Base-by-base conservation (phyloP, 2,329 filamentous ascomycete species). In the Ophiocordyceps camponoti-floridani region DNA sequence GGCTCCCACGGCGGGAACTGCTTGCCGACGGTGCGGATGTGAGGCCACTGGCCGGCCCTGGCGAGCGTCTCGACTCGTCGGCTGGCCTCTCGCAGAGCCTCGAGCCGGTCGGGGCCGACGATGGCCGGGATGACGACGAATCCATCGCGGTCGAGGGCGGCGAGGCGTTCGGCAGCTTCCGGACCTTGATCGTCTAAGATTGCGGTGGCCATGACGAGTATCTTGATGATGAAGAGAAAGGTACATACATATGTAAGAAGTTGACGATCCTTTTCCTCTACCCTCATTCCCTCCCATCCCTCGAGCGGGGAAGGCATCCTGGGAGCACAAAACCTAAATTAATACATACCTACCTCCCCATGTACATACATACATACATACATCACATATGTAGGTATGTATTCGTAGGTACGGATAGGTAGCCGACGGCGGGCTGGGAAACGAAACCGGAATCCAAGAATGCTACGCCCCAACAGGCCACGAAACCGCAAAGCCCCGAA, bases 1-100 rank as follows among this genome's bases (percentile, higher is more conserved):
- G 67, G 68, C 4, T 73, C 67, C 86, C 86, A 94, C 0, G 87
- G 87, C 1, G 86, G 87, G 64, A 94, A 94, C 62, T 94, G 86
- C 62, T 93, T 93, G 45, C 84, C 84, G 2, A 91, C 74, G 0
- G 84, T 89, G 50, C 86, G 82, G 55, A 93, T 78, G 62, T 82
- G 73, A 3, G 84, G 84, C 86, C 86, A 94, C 49, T 69, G 56
- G 35, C 85, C 85, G n/a, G 66, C 53, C 49, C 83, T 77, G 40
- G 83, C 81, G 40, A 75, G 64, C 2, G 63, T 56, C 18, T 77
- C 76, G n/a, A 74, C 72, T 46, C 69, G 60, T 31, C 64, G 56
- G 43, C 77, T 74, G 40, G 79, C 79, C 45, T 58, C 56, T 53
- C 78, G 80, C 49, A 89, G 76, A 18, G 63, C 54, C 23, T 65